Conservation (phyloP, 2,329 filamentous ascomycete genomes). For the Metarhizium guizhouense region DNA sequence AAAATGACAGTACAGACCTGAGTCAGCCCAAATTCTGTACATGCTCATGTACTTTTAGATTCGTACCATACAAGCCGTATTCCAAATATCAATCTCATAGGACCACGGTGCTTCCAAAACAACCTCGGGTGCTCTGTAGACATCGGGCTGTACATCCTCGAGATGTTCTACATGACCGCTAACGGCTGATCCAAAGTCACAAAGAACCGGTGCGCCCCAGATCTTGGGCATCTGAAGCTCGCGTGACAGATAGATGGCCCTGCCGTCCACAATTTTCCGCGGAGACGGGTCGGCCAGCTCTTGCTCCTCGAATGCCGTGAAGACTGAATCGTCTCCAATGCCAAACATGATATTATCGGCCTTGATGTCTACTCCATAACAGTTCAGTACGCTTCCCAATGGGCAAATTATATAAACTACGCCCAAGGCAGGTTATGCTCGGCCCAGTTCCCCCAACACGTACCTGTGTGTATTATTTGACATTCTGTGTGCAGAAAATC, state of each 20-base stretch:
- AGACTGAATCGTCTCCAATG: slow-evolving; percentile 19
- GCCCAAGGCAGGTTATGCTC: background rate
- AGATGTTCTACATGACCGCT: slow-evolving; percentile 17
- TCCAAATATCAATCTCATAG: slow-evolving; percentile 43
- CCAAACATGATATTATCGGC: slow-evolving; percentile 38
- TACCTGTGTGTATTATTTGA: background rate
- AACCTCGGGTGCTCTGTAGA: slow-evolving; percentile 36
- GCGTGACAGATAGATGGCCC: slow-evolving; percentile 33
- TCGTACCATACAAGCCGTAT: slow-evolving; percentile 37
- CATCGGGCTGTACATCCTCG: slow-evolving; percentile 30
- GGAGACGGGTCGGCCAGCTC: slow-evolving; percentile 30
- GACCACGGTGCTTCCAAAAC: slow-evolving; percentile 36
- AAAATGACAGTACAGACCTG: background rate
- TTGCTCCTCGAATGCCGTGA: slow-evolving; percentile 23
- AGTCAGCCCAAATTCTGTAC: background rate
- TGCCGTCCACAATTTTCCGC: slow-evolving; percentile 30
- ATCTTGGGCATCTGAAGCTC: slow-evolving; percentile 24
- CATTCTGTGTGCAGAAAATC: slow-evolving; percentile 14
- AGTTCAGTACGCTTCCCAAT: no score
- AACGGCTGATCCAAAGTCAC: slow-evolving; percentile 41
- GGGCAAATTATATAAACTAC: background rate
- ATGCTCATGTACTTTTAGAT: no score
- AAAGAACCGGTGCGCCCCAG: slow-evolving; percentile 28
- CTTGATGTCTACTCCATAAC: slow-evolving; percentile 28
- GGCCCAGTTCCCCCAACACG: background rate